Evolutionary conservation across 2,329 filamentous ascomycete genomes (phyloP), one percentile per base, ranked within the genome.

Genomic region (Ampelomyces quisqualis): DNA sequence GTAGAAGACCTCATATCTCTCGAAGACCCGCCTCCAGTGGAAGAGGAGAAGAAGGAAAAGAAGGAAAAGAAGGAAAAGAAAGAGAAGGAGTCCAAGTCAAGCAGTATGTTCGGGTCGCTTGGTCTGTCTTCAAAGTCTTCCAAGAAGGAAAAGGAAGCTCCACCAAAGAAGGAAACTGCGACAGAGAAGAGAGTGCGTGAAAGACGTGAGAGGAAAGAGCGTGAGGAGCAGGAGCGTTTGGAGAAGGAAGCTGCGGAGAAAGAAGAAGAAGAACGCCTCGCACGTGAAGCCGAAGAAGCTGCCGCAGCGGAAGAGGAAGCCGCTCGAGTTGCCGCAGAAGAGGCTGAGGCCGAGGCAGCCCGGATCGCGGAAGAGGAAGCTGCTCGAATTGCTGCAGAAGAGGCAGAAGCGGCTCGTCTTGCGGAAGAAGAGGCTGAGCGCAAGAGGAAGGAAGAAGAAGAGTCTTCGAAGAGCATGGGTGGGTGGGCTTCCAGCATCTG

Each of bases 211-310:
- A 56, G 50, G 38, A 55, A 59, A 33, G 59, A 68, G n/a, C 48
- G 49, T n/a, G 55, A 53, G 34, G 53, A 54, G 28, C 45, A 49
- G 20, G 55, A 55, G 31, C 45, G 46, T 15, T 21, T 54, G 9
- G 51, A 70, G 44, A 68, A 66, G 34, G 62, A 61, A 26, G 73
- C 72, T 46, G 69, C 72, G 22, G 71, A 70, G 24, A 73, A 76
- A 47, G 66, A 55, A 34, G 51, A 59, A 37, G 47, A 55, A 13
- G 56, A 57, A 21, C 51, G 51, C 5, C 29, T 60, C 11, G 51
- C 49, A 7, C 47, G 44, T 27, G 55, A 60, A 39, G 60, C 64
- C 13, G 57, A 59, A 33, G 57, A 55, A 32, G 49, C 47, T 11
- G 53, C 54, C 15, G 43, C 47, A 22, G 53, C 44, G 9, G 54